Evolutionary conservation across 2,329 filamentous ascomycete genomes (phyloP), one percentile per base, ranked within the genome.

Genomic region (Colletotrichum sp.): DNA sequence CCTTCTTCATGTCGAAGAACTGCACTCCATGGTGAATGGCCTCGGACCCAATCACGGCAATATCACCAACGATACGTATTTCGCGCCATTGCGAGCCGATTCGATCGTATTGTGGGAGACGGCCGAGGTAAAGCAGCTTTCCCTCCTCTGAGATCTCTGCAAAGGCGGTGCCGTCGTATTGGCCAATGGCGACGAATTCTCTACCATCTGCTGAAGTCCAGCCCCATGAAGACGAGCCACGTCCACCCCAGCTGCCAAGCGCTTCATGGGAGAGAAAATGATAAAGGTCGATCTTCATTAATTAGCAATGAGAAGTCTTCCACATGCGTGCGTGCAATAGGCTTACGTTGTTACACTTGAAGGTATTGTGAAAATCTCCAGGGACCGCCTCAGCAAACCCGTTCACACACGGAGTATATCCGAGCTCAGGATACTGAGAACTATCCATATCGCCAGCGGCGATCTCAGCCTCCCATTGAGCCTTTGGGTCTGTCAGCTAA

Each of bases 1-100:
- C 84, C 84, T 89, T 92, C 78, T 85, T 87, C 89, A 92, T 87
- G 82, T 93, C 91, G 79, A 93, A 93, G 82, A 92, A 87, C 82
- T 92, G 91, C 62, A 93, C 87, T 38, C 89, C 89, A 81, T 92
- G 91, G 78, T 85, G 81, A 58, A 80, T 78, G 38, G 88, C 87
- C 77, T 86, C 85, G 78, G 81, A 82, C 43, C 85, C 84, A 70
- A 86, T 83, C 70, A 86, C 81, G 71, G 83, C 81, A 74, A 83
- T 81, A 81, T 81, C 81, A 71, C 82, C 81, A 73, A 83, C 82
- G 30, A 82, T 82, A 76, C 85, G 85, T 78, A 91, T 90, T 81
- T 91, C 89, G 63, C 89, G 85, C 89, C 89, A 91, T 48, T 85
- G 83, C 32, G 86, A 85, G 59, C 85, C 85, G 52, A 85, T 82